phyloP scores from a whole-genome alignment of 2,329 filamentous ascomycete species.

The Alternaria brassicae region DNA sequence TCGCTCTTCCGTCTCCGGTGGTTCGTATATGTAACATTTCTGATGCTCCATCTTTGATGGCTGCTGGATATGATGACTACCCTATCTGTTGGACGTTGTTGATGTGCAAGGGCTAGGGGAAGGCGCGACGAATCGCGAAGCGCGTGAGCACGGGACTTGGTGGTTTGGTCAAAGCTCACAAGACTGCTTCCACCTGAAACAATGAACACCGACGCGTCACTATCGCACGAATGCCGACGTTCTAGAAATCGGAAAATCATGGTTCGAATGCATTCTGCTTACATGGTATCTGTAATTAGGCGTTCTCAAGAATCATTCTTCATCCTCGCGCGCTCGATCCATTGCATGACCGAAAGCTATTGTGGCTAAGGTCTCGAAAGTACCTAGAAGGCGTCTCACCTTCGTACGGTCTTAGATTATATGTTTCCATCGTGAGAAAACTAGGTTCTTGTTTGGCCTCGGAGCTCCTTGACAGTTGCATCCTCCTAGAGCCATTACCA shows the following conservation, averaged over 20 bases:
- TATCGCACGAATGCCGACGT: neutral
- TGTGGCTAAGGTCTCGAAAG: neutral
- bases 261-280: neutral
- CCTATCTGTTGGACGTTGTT: constrained; percentile 5
- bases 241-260: neutral
- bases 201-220: neutral
- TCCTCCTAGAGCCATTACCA: neutral
- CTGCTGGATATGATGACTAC: neutral
- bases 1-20: constrained; percentile 42
- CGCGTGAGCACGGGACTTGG: constrained; percentile 41
- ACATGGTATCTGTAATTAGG: neutral
- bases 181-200: neutral
- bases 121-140: constrained; percentile 27
- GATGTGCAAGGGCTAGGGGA: constrained; percentile 16
- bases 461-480: neutral
- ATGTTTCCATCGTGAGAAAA: neutral
- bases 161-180: constrained; percentile 16
- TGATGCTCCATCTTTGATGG: constrained; percentile 55
- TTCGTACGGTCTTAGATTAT: neutral
- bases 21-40: constrained; percentile 57
- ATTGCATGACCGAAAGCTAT: neutral
- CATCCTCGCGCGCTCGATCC: neutral
- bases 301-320: neutral
- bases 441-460: neutral
- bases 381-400: neutral